Conservation (phyloP, 139 green algal genomes). For the Volvox reticuliferus region DNA sequence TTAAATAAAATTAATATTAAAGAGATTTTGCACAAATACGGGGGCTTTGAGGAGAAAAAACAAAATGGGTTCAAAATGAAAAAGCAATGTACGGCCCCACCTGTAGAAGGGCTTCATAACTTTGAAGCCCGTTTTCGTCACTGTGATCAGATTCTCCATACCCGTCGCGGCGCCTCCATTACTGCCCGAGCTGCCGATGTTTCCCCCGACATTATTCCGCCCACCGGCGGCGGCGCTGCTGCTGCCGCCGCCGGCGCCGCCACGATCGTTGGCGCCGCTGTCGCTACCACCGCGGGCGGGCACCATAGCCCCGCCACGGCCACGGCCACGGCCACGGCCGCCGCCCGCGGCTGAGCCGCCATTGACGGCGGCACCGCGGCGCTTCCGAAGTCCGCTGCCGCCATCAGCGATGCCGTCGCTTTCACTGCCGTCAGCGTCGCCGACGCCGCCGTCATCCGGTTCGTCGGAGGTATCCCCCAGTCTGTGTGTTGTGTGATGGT, state of each 20-base stretch:
- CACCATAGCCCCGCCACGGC: not conserved
- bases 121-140: slow-evolving; percentile 43
- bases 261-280: not conserved
- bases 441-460: not conserved
- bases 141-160: slow-evolving; percentile 43
- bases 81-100: not conserved
- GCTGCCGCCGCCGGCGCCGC: not conserved
- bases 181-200: not conserved
- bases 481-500: not conserved
- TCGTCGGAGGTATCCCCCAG: not conserved
- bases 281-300: not conserved
- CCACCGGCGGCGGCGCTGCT: too few species aligned
- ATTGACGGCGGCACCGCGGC: too few species aligned
- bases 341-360: too few species aligned
- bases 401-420: not conserved
- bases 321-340: not conserved
- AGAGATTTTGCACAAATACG: too few species aligned
- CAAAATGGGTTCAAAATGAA: too few species aligned
- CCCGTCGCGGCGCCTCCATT: not conserved
- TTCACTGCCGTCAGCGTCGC: not conserved
- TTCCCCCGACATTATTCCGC: too few species aligned
- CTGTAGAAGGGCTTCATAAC: slow-evolving; percentile 53
- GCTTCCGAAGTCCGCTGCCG: too few species aligned
- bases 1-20: too few species aligned
- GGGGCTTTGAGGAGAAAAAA: too few species aligned